Evolutionary conservation across 352 stramenopile genomes (phyloP), one percentile per base, ranked within the genome.

Genomic region (Hyaloperonospora brassicae): DNA sequence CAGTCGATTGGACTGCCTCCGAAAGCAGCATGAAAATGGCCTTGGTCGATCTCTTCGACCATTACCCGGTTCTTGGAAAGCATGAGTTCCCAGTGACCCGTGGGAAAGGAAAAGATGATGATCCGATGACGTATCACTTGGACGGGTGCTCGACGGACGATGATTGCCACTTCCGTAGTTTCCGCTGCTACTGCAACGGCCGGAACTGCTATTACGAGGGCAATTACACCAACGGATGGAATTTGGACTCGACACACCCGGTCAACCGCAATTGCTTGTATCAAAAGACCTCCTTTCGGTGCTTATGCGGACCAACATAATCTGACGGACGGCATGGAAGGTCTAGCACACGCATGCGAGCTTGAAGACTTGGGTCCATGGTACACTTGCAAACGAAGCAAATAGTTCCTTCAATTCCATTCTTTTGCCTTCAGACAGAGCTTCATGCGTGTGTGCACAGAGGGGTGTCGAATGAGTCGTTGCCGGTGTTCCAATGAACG

Each of bases 261-360:
- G 73, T 89, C 22, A 92, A 92, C 50, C 73, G 67, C 40, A 86
- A 89, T 52, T 92, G 81, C 41, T 48, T 89, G 50, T 76, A 79
- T 40, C 72, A 88, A 50, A 87, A 86, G 50, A 81, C 75, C 1
- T 73, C 70, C 3, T 68, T 87, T 46, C 58, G 44, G 10, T 91
- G 81, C 38, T 40, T 86, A 11, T 91, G 81, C 31, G 81, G 81
- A 14, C 78, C 81, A 12, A 89, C 68, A 22, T 91, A 55, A 82
- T 23, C 14, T 14, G 23, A 31, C 7, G 27, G 27, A 31, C 27
- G 27, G 27, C 27, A 31, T 31, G 3, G 27, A 31, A n/a, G n/a
- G n/a, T 31, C 27, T 7, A 31, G 7, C 27, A 31, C 27, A 31
- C 27, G n/a, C n/a, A 31, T 31, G 3, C 27, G 7, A 31, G 3